These are phyloP conservation scores for Thalassiosira sp. DNA, from an alignment of 352 stramenopile species.

Conservation along the genomic window DNA sequence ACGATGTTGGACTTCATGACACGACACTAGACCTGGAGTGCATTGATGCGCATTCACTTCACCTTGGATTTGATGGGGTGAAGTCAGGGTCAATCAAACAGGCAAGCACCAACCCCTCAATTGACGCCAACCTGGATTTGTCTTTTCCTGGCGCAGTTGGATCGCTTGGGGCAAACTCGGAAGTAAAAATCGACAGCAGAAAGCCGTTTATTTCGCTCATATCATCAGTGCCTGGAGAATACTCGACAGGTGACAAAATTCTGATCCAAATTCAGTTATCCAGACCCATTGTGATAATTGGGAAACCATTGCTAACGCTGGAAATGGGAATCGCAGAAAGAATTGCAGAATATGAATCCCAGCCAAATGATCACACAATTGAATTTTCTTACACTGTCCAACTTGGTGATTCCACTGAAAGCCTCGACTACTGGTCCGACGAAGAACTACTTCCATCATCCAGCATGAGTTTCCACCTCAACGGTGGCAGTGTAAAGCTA, in stretches of 20 bases:
- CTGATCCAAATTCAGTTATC: slow-evolving; percentile 56
- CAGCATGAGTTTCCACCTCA: slow-evolving; percentile 43
- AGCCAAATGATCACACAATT: slow-evolving; percentile 48
- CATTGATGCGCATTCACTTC: slow-evolving; percentile 54
- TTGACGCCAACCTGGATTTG: slow-evolving; percentile 53
- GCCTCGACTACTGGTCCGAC: slow-evolving; percentile 64
- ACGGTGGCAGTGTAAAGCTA: slow-evolving; percentile 53
- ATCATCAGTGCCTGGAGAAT: slow-evolving; percentile 33
- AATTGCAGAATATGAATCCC: slow-evolving; percentile 53
- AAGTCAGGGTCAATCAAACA: slow-evolving; percentile 54
- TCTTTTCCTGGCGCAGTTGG: slow-evolving; percentile 26
- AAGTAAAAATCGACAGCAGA: slow-evolving; percentile 54
- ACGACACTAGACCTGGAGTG: slow-evolving; percentile 57
- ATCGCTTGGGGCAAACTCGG: slow-evolving; percentile 42
- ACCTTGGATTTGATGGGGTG: slow-evolving; percentile 45
- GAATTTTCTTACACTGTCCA: slow-evolving; percentile 61
- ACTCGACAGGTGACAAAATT: slow-evolving; percentile 48
- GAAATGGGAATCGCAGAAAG: slow-evolving; percentile 49
- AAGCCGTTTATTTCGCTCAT: slow-evolving; percentile 48
- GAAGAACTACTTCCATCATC: slow-evolving; percentile 55
- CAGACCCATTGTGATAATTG: slow-evolving; percentile 44
- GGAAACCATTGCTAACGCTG: slow-evolving; percentile 48
- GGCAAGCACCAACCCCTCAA: slow-evolving; percentile 51
- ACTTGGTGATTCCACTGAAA: slow-evolving; percentile 53
- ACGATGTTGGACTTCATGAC: slow-evolving; percentile 49